A percentile compares a stretch with the other conserved stretches of the same genome.
Conservation (phyloP, 2,329 filamentous ascomycete species). For the Fusarium chlamydosporum region DNA sequence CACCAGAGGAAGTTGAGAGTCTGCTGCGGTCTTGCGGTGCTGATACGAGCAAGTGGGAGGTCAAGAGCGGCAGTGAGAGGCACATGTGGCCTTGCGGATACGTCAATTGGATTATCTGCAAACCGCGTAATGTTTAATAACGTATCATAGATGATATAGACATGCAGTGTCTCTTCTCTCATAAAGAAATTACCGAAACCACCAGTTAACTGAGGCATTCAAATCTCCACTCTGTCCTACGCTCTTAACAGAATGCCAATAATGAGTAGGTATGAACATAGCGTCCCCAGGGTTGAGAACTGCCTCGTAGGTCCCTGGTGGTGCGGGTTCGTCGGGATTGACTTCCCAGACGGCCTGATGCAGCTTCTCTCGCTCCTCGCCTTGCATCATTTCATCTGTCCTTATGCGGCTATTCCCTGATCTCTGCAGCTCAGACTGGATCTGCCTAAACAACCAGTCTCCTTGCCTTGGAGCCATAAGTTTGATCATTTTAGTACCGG, state of each 20-base stretch:
- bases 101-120: conserved; percentile 67
- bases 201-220: conserved; percentile 63
- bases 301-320: conserved; percentile 64
- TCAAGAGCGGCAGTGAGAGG: conserved; percentile 62
- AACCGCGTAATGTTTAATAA: conserved; percentile 51
- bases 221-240: conserved; percentile 53
- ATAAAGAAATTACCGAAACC: conserved; percentile 56
- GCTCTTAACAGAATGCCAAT: conserved; percentile 64
- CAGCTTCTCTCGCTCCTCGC: conserved; percentile 75
- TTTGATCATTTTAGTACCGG: conserved; percentile 79
- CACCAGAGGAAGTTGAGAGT: conserved; percentile 72
- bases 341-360: conserved; percentile 78
- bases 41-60: conserved; percentile 62
- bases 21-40: conserved; percentile 69
- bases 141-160: conserved; percentile 6
- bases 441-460: conserved; percentile 70
- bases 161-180: background rate
- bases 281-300: conserved; percentile 67
- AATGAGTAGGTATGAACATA: conserved; percentile 60
- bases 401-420: conserved; percentile 69
- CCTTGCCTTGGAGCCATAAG: conserved; percentile 77
- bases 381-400: conserved; percentile 92
- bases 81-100: conserved; percentile 67
- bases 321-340: conserved; percentile 25
- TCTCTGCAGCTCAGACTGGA: conserved; percentile 60